Percentiles rank a stretch among this genome's conserved stretches.
Evolutionary conservation across 805 yeast genomes (phyloP).

Genomic region (Saccharomycopsis capsularis): DNA sequence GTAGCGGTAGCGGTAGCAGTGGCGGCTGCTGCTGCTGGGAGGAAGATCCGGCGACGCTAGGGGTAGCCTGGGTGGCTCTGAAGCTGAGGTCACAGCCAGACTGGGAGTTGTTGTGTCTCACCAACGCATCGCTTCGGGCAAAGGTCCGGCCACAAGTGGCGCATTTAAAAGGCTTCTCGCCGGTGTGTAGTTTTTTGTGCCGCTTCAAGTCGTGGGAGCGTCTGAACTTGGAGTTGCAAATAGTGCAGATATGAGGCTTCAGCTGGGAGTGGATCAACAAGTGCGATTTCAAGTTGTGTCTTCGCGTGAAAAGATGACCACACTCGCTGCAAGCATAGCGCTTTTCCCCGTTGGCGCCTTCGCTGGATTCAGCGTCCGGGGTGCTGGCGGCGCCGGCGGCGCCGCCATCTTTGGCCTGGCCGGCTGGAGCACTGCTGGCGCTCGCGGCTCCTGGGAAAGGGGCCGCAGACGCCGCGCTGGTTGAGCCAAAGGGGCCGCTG

Average conservation of each 20-base stretch:
- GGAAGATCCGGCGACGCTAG: too few species aligned
- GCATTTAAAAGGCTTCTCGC: constrained; percentile 64
- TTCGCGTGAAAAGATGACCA: constrained; percentile 58
- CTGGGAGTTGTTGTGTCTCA: constrained; percentile 53
- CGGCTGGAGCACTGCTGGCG: too few species aligned
- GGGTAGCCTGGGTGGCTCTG: neutral
- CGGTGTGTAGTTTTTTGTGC: constrained; percentile 69
- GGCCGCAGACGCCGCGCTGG: neutral
- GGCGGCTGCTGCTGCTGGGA: neutral
- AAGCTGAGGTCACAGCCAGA: constrained; percentile 27
- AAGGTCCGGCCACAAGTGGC: constrained; percentile 53
- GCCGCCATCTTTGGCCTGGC: too few species aligned
- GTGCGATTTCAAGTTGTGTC: constrained; percentile 70
- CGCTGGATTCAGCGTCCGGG: neutral
- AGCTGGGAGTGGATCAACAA: constrained; percentile 57
- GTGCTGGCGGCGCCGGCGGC: neutral
- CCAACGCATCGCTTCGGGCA: constrained; percentile 70
- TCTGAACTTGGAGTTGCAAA: constrained; percentile 57
- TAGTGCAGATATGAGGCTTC: constrained; percentile 57
- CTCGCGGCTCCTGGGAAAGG: neutral
- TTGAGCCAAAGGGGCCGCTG: neutral
- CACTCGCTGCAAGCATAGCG: constrained; percentile 47
- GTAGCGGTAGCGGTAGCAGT: neutral
- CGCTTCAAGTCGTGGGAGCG: constrained; percentile 71
- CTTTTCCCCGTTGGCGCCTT: constrained; percentile 25